These are phyloP conservation scores for Metroxylon sagu DNA, from an alignment of 176 grass and related monocot species.

Conservation along the genomic window DNA sequence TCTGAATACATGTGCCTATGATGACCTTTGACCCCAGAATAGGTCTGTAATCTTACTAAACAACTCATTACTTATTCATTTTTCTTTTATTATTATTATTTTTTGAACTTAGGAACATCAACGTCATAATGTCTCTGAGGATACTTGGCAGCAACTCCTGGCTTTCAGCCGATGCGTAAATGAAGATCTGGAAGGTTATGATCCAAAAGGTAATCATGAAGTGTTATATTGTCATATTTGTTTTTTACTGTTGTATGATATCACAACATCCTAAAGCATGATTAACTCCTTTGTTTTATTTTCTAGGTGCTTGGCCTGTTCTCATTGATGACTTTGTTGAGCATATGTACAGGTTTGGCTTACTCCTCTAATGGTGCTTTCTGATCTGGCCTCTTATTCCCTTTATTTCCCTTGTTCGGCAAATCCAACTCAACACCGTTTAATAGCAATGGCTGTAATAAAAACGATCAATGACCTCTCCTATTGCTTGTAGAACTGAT, in stretches of 20 bases:
- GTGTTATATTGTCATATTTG: too few species aligned
- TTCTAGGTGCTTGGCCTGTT: conserved; percentile 95
- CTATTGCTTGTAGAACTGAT: too few species aligned
- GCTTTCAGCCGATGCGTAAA: conserved; percentile 83
- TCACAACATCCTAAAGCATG: not conserved
- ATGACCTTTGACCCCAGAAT: too few species aligned
- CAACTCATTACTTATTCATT: not conserved
- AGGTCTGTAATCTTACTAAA: not conserved
- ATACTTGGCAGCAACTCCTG: conserved; percentile 89
- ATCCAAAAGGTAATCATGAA: conserved; percentile 61
- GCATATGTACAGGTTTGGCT: conserved; percentile 79
- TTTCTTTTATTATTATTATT: not conserved
- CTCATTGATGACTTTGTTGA: conserved; percentile 98
- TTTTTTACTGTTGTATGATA: not conserved
- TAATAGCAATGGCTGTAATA: too few species aligned
- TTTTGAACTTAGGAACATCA: conserved; percentile 58
- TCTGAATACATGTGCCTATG: too few species aligned
- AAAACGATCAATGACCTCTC: too few species aligned
- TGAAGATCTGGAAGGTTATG: conserved; percentile 87
- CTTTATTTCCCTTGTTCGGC: too few species aligned
- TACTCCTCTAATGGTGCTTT: not conserved
- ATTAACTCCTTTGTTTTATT: conserved; percentile 6
- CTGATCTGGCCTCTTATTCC: too few species aligned
- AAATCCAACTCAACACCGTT: too few species aligned
- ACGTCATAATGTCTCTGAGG: conserved; percentile 84